A percentile compares a stretch with the other conserved stretches of the same genome.
These are phyloP conservation scores for Hypoxylon intermedium DNA, from an alignment of 495 filamentous ascomycete genomes.

Conservation along the genomic window DNA sequence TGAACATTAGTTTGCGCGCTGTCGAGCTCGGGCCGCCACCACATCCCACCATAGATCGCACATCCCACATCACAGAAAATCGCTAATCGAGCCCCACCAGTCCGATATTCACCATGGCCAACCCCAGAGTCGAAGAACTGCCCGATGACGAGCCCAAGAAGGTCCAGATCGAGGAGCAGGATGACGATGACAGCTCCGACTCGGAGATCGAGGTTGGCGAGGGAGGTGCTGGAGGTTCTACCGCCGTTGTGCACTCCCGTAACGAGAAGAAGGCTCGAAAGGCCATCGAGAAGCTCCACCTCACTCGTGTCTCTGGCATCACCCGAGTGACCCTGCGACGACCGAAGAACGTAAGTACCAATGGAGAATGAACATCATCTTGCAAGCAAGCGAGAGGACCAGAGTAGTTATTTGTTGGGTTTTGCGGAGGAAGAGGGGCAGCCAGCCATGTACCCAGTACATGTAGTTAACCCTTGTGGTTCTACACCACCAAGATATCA, in stretches of 20 bases:
- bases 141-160: conserved; percentile 89
- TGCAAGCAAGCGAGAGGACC: neutral
- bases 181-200: conserved; percentile 73
- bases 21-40: conserved; percentile 9
- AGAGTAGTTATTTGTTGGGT: neutral
- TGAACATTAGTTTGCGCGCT: neutral
- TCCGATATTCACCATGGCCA: conserved; percentile 75
- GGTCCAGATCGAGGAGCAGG: conserved; percentile 78
- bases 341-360: conserved; percentile 90
- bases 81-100: conserved; percentile 32
- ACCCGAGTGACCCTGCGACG: conserved; percentile 96
- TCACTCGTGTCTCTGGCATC: conserved; percentile 96
- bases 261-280: conserved; percentile 99
- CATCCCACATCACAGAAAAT: conserved; percentile 21
- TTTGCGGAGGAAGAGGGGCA: neutral
- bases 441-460: neutral
- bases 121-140: conserved; percentile 96
- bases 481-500: neutral
- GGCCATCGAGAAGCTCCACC: conserved; percentile 95
- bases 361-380: neutral
- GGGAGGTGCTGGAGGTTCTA: conserved; percentile 78
- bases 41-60: conserved; percentile 9
- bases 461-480: neutral
- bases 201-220: conserved; percentile 75
- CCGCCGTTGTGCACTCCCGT: conserved; percentile 90